Percentiles rank a stretch among this genome's conserved stretches.
Conservation (phyloP, 1,139 yeast species). For the Lodderomyces orthopsilosis region DNA sequence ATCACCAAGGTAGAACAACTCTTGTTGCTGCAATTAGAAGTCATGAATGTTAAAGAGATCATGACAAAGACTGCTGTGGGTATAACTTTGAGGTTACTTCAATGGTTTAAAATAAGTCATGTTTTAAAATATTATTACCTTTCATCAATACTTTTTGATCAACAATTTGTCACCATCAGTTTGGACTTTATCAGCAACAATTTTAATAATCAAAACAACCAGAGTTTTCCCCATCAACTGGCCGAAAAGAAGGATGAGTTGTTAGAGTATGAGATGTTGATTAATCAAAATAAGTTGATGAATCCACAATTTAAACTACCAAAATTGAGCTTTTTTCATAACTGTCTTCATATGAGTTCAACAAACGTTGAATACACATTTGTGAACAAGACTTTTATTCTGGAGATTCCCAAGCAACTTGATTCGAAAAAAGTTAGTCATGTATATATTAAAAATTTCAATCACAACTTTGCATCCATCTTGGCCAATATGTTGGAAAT, state of each 20-base stretch:
- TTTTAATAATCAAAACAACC: conserved; percentile 37
- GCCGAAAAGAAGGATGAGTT: conserved; percentile 19
- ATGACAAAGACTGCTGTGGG: conserved; percentile 62
- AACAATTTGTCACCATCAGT: conserved; percentile 50
- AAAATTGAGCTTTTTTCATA: conserved; percentile 42
- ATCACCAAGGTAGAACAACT: conserved; percentile 24
- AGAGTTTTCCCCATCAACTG: conserved; percentile 14
- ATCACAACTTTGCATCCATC: conserved; percentile 43
- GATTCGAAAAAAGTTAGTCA: conserved; percentile 29
- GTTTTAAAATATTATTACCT: conserved; percentile 76
- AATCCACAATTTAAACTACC: conserved; percentile 46
- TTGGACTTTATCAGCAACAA: conserved; percentile 41
- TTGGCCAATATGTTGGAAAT: conserved; percentile 44
- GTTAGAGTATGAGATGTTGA: conserved; percentile 37
- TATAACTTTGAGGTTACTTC: conserved; percentile 50
- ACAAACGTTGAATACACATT: conserved; percentile 18
- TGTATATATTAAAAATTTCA: conserved; percentile 32
- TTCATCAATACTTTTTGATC: conserved; percentile 70
- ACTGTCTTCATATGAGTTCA: conserved; percentile 28
- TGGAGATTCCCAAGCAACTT: conserved; percentile 24
- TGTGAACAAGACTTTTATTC: conserved; percentile 30
- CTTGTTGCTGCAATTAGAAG: conserved; percentile 48
- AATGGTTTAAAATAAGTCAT: conserved; percentile 82
- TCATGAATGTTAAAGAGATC: conserved; percentile 59
- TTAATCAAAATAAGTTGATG: conserved; percentile 39